Percentiles rank a stretch among this genome's conserved stretches.
These are phyloP conservation scores for Fistulifera pelliculosa DNA, from an alignment of 108 stramenopile genomes.

Conservation along the genomic window DNA sequence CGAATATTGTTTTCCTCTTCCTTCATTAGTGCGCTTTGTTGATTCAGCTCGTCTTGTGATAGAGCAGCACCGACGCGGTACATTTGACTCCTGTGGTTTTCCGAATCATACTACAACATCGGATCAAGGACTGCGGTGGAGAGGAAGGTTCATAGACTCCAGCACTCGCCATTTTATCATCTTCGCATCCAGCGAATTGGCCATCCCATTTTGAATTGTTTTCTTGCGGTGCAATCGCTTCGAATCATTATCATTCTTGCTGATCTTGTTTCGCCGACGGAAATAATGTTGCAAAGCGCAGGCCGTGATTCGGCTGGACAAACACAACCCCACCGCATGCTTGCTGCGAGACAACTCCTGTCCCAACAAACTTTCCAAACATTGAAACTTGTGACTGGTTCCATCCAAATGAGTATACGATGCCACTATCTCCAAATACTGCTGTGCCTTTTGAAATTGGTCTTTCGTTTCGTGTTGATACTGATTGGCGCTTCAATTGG, in stretches of 20 bases:
- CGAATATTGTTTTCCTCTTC: constrained; percentile 11
- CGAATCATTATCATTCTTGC: not conserved
- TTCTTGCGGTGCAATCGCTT: not conserved
- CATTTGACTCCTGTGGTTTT: constrained; percentile 21
- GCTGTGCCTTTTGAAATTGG: constrained; percentile 21
- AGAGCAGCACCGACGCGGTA: constrained; percentile 9
- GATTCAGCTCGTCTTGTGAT: not conserved
- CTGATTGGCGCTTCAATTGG: constrained; percentile 28
- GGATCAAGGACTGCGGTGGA: constrained; percentile 18
- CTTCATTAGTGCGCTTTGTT: not conserved
- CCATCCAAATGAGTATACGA: constrained; percentile 16
- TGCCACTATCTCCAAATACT: constrained; percentile 20
- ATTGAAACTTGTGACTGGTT: constrained; percentile 27
- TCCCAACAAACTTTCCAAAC: constrained; percentile 29
- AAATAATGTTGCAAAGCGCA: constrained; percentile 45
- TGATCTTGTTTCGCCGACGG: not conserved
- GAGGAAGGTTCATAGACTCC: constrained; percentile 20
- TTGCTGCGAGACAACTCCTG: constrained; percentile 4
- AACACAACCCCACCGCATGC: constrained; percentile 39
- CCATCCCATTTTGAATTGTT: not conserved
- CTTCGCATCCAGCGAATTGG: constrained; percentile 6
- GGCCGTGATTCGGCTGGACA: constrained; percentile 48
- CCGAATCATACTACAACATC: constrained; percentile 26
- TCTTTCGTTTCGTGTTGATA: constrained; percentile 36
- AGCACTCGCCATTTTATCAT: constrained; percentile 2